phyloP scores from a whole-genome alignment of 2,329 filamentous ascomycete genomes.

The Fusarium redolens region DNA sequence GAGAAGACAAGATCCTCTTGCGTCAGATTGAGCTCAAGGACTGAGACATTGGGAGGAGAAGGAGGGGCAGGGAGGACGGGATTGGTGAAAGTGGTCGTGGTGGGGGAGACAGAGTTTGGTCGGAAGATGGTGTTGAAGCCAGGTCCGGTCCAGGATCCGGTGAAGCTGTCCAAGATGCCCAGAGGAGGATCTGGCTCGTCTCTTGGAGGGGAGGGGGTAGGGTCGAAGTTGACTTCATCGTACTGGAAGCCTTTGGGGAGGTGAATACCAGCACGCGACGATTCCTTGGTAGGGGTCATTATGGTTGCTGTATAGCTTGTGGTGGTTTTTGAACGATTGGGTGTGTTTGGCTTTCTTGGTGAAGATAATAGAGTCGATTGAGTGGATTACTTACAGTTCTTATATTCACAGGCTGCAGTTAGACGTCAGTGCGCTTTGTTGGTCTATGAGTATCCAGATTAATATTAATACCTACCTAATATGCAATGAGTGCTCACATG shows the following conservation, averaged over 20 bases:
- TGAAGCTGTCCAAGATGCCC: slow-evolving; percentile 1
- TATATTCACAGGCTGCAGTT: background rate
- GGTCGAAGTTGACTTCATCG: slow-evolving; percentile 7
- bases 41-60: slow-evolving; percentile 5
- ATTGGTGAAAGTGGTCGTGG: background rate
- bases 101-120: background rate
- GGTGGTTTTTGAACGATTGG: fast-evolving
- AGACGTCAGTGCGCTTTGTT: no score
- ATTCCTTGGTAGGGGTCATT: background rate
- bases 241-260: background rate
- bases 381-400: background rate
- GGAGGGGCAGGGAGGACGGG: slow-evolving; percentile 5
- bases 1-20: background rate
- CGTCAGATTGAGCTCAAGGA: background rate
- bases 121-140: slow-evolving; percentile 15
- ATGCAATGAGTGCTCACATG: background rate
- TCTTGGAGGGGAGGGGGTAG: background rate
- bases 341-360: no score
- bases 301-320: background rate
- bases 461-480: background rate
- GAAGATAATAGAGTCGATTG: background rate
- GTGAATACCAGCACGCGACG: slow-evolving; percentile 1
- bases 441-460: background rate
- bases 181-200: background rate
- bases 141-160: background rate